These are phyloP conservation scores for Xanthoceras sorbifolium DNA, from an alignment of 345 rosid genomes.

Conservation along the genomic window DNA sequence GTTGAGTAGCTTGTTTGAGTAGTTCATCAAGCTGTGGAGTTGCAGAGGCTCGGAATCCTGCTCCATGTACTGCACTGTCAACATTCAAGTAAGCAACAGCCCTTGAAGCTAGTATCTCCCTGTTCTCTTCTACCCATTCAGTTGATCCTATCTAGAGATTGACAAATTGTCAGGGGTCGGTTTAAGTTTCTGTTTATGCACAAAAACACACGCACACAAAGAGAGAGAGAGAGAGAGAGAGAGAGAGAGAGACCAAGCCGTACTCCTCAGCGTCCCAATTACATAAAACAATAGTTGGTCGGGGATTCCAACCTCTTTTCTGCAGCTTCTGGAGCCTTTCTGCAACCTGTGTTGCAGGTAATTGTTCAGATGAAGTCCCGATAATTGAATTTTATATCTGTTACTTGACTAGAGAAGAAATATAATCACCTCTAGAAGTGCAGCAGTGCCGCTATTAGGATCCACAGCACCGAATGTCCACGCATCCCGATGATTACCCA, in stretches of 20 bases:
- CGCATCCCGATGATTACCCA: conserved; percentile 92
- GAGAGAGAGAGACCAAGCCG: conserved; percentile 58
- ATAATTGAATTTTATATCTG: background rate
- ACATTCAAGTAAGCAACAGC: conserved; percentile 82
- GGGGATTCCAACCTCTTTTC: conserved; percentile 73
- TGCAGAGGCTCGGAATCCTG: conserved; percentile 63
- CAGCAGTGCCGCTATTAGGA: conserved; percentile 89
- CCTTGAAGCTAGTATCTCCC: conserved; percentile 64
- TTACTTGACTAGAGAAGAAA: background rate
- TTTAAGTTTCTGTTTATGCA: conserved; percentile 7
- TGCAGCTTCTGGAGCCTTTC: conserved; percentile 63
- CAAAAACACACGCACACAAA: background rate
- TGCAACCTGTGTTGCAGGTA: conserved; percentile 46
- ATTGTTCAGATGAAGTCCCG: conserved; percentile 8
- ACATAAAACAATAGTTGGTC: conserved; percentile 71
- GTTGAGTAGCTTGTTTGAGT: conserved; percentile 55
- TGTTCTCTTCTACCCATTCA: conserved; percentile 92
- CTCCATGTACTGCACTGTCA: conserved; percentile 61
- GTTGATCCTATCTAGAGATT: conserved; percentile 76
- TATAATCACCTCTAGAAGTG: conserved; percentile 64
- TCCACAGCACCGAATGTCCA: conserved; percentile 94
- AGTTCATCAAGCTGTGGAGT: conserved; percentile 88
- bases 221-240: conserved; percentile 5
- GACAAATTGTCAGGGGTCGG: background rate
- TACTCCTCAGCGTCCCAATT: conserved; percentile 97